Base-by-base conservation (phyloP, 1,284 basidiomycete genomes). In the Ustilago tritici region DNA sequence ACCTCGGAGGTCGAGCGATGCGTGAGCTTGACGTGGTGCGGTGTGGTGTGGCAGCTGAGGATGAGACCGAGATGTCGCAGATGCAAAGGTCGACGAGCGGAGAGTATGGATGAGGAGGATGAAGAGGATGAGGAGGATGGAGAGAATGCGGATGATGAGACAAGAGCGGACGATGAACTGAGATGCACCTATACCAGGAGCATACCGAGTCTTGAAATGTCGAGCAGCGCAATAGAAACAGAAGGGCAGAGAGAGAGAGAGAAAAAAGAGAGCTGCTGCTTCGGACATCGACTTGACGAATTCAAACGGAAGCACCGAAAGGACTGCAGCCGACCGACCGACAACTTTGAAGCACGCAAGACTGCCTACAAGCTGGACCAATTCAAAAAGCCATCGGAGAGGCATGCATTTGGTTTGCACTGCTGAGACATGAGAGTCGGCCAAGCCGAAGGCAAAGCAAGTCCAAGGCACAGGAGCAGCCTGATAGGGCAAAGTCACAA, bases 41-140 rank as follows among this genome's bases (percentile, higher is more conserved):
- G 53, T 28, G 23, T 28, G 23, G 23, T 28, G 23, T 23, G 35
- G 57, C 54, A 8, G 35, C 34, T 32, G 40, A 49, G 28, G 8
- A n/a, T 14, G 46, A 36, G 41, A 41, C 38, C 12, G 62, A 57
- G 68, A 61, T 43, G 58, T 43, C 59, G 36, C 55, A 65, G 63
- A 56, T 71, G 69, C 69, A 72, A 62, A 63, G 70, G 64, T 64
- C 70, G 65, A 67, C 65, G 65, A 67, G 65, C 65, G 65, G 70
- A 66, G 63, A 49, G 43, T 28, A 28, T 14, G 9, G 46, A 50
- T 32, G 49, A 4, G 3, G 49, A 50, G 28, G 54, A 58, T 19
- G 58, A 54, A 2, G 23, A 28, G 23, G 23, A 28, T 28, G 23
- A 28, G 23, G 61, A 49, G 43, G 43, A 62, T 36, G 46, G 28